phyloP scores from a whole-genome alignment of 805 yeast species.

The Ogataea henricii region DNA sequence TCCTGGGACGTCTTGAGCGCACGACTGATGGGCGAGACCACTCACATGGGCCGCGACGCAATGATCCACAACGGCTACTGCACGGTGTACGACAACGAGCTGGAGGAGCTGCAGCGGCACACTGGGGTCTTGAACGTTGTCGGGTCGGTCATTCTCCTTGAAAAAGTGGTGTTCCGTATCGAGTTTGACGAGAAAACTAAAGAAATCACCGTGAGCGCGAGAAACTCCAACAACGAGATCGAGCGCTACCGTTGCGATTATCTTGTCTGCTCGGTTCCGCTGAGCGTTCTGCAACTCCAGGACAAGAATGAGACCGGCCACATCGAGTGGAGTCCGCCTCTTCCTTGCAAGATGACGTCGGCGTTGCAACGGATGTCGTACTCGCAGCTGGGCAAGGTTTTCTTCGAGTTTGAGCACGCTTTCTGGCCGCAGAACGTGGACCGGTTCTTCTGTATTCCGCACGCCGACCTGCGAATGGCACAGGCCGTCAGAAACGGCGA shows the following conservation, averaged over 20 bases:
- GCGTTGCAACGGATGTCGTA: slow-evolving; percentile 37
- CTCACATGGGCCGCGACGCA: slow-evolving; percentile 64
- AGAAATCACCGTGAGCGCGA: slow-evolving; percentile 24
- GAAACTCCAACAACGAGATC: slow-evolving; percentile 9
- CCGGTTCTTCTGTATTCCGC: slow-evolving; percentile 34
- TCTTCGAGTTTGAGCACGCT: slow-evolving; percentile 46
- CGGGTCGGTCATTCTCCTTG: slow-evolving; percentile 19
- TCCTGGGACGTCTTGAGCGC: slow-evolving; percentile 66
- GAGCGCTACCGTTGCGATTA: slow-evolving; percentile 37
- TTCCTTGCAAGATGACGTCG: slow-evolving; percentile 36
- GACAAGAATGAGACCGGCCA: slow-evolving; percentile 28
- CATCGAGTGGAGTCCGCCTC: slow-evolving; percentile 35
- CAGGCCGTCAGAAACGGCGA: slow-evolving; percentile 12
- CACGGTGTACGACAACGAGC: slow-evolving; percentile 33
- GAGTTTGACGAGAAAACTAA: slow-evolving; percentile 22
- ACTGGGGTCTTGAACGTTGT: slow-evolving; percentile 17
- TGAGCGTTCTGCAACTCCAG: slow-evolving; percentile 45
- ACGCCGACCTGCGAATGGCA: slow-evolving; percentile 29
- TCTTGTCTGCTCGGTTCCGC: slow-evolving; percentile 51
- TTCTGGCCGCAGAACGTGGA: slow-evolving; percentile 46
- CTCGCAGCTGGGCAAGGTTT: slow-evolving; percentile 49
- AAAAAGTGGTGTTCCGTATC: slow-evolving; percentile 30
- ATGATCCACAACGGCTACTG: slow-evolving; percentile 61
- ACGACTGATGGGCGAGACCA: slow-evolving; percentile 45
- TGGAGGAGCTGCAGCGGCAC: slow-evolving; percentile 28